Base-by-base conservation (phyloP, 2,329 filamentous ascomycete species). In the Sphaerulina populicola region DNA sequence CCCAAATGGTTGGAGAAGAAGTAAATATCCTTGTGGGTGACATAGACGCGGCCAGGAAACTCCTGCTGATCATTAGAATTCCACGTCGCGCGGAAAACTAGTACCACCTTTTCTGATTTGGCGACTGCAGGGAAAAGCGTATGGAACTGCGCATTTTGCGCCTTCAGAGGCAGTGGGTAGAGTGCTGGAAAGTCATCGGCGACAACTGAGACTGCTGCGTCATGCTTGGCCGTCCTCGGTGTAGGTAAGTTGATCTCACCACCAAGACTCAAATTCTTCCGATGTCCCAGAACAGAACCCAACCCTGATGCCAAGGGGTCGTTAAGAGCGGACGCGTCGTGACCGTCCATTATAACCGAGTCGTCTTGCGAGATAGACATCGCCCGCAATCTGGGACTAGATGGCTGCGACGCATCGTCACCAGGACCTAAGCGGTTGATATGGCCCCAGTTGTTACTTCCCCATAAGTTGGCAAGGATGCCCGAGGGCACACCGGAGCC, bases 1-100 rank as follows among this genome's bases (percentile, higher is more conserved):
- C 93, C 93, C 66, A 96, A 82, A 64, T 96, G 87, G 64, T 97
- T 86, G 61, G 90, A 94, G 70, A 96, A 98, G 65, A 98, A 97
- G 68, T 94, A 97, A 66, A 98, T 82, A 57, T 90, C 86, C 55
- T 85, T 82, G 0, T 84, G 77, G 0, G 91, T 97, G 53, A 95
- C 83, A 66, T 94, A 98, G 21, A 94, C 82, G 47, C 93, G 81
- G 0, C 93, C 84, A 7, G 84, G 83, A 53, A 97, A 88, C 54
- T 86, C 83, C 68, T 86, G 83, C 59, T 82, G 78, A 48, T 86
- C 82, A 58, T 82, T 85, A 1, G 82, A 81, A 61, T 81, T 85
- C 88, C 93, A 98, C 0, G 88, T 88, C 12, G 90, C 91, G 41
- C 90, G 81, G 71, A 97, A 97, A 2, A 98, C 93, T 44, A 97